Evolutionary conservation across 2,329 filamentous ascomycete species (phyloP).

Genomic region (Rutstroemia sydowiana): DNA sequence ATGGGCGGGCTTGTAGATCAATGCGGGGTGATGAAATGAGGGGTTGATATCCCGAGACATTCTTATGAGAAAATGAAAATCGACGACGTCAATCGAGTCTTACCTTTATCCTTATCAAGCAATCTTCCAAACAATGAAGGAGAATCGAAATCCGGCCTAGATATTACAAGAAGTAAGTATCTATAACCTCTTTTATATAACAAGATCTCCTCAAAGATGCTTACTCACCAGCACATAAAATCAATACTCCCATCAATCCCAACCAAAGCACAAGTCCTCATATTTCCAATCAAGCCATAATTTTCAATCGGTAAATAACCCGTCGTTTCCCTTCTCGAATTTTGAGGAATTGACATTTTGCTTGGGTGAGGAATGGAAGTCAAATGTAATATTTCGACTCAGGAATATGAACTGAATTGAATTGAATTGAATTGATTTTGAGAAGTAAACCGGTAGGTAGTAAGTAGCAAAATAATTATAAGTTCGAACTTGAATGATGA

Average conservation of each 20-base stretch:
- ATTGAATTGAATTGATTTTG: too few relatives aligned
- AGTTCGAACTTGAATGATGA: too few relatives aligned
- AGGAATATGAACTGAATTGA: too few relatives aligned
- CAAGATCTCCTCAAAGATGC: too few relatives aligned
- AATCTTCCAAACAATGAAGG: slow-evolving; percentile 69
- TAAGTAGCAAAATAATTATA: too few relatives aligned
- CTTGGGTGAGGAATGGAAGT: not conserved
- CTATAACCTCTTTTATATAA: too few relatives aligned
- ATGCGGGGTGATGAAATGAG: not conserved
- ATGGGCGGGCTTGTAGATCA: not conserved
- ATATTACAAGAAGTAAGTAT: not conserved
- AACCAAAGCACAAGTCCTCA: slow-evolving; percentile 70
- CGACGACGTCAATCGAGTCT: not conserved
- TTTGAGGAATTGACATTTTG: not conserved
- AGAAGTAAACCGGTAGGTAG: too few relatives aligned
- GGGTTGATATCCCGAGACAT: not conserved
- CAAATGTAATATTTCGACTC: too few relatives aligned
- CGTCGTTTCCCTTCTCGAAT: slow-evolving; percentile 16
- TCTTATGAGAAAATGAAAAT: not conserved
- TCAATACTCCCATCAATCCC: slow-evolving; percentile 68
- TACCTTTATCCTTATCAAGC: slow-evolving; percentile 58
- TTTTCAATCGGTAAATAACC: slow-evolving; percentile 52
- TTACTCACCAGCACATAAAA: slow-evolving; percentile 67
- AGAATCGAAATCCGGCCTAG: slow-evolving; percentile 70
- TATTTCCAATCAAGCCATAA: slow-evolving; percentile 75